Evolutionary conservation across 768 basidiomycete species (phyloP), one percentile per base, ranked within the genome.

Genomic region (Boletus rubescentipes): DNA sequence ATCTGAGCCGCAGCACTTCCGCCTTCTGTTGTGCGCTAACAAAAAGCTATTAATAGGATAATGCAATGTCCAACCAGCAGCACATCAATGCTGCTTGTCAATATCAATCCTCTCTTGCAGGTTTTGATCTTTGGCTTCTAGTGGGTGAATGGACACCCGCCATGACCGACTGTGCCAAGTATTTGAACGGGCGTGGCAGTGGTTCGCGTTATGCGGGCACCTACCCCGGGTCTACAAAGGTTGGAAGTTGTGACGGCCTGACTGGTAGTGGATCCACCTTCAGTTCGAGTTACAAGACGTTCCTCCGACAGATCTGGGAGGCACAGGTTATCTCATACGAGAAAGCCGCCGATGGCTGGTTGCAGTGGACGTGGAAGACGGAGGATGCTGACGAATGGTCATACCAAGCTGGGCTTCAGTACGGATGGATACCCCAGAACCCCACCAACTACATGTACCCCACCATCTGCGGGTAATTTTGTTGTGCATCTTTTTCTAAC

Each of bases 81-180:
- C 89, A 91, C 61, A 87, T 91, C 37, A 57, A 70, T 44, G 64
- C 76, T 3, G 87, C 85, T 5, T 93, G 91, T 62, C 58, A 59
- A 45, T 67, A 72, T 35, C 75, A 71, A 12, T 70, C 74, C 10
- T 61, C 72, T 1, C 76, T 92, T 7, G 65, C 79, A 0, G 60
- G 64, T 18, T 85, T 83, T 60, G 77, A 81, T 36, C 78, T 94
- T 26, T 93, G 91, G 93, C 78, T 83, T 15, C 76, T 93, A 40
- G 91, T 93, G 23, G 93, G 93, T 38, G 93, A 97, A 73, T 97
- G 90, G 86, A 84, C 88, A 1, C 80, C 89, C 3, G 88, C 87
- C 2, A 72, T 79, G 47, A 92, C 82, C 8, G 91, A 91, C 63
- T 91, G 90, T 59, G 71, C 71, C 42, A 62, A 14, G 34, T 73